phyloP scores from a whole-genome alignment of 306 rosid species.

The Corylus heterophylla region DNA sequence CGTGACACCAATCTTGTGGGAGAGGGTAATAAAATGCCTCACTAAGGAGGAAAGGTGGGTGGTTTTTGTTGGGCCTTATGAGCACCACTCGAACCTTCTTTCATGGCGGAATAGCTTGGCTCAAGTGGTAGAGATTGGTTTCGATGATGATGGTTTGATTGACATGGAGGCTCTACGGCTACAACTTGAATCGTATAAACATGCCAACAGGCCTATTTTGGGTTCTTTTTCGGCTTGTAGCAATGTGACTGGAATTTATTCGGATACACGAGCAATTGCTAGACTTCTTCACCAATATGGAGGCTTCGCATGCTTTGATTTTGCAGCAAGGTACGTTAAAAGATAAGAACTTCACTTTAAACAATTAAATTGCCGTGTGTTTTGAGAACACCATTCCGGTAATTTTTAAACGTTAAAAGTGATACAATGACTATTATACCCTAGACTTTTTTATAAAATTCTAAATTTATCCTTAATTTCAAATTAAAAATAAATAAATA shows the following conservation, averaged over 20 bases:
- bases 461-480: too few species aligned
- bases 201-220: slow-evolving; percentile 56
- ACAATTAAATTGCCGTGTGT: too few species aligned
- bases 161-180: slow-evolving; percentile 53
- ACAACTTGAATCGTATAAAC: slow-evolving; percentile 48
- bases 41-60: slow-evolving; percentile 66
- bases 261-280: slow-evolving; percentile 67
- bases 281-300: slow-evolving; percentile 67
- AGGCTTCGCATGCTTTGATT: slow-evolving; percentile 79
- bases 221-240: slow-evolving; percentile 93
- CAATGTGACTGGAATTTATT: slow-evolving; percentile 75
- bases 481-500: too few species aligned
- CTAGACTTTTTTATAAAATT: too few species aligned
- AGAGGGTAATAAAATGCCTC: slow-evolving; percentile 36
- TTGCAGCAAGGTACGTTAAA: slow-evolving; percentile 65
- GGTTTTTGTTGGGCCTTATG: slow-evolving; percentile 79
- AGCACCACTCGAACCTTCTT: slow-evolving; percentile 86
- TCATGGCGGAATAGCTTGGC: slow-evolving; percentile 88
- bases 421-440: too few species aligned
- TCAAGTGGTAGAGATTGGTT: slow-evolving; percentile 71
- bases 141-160: slow-evolving; percentile 54
- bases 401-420: too few species aligned
- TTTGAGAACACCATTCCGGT: too few species aligned
- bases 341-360: too few species aligned
- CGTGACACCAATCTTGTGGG: slow-evolving; percentile 62